phyloP scores from a whole-genome alignment of 805 yeast genomes.

The Suhomyces pyralidae region DNA sequence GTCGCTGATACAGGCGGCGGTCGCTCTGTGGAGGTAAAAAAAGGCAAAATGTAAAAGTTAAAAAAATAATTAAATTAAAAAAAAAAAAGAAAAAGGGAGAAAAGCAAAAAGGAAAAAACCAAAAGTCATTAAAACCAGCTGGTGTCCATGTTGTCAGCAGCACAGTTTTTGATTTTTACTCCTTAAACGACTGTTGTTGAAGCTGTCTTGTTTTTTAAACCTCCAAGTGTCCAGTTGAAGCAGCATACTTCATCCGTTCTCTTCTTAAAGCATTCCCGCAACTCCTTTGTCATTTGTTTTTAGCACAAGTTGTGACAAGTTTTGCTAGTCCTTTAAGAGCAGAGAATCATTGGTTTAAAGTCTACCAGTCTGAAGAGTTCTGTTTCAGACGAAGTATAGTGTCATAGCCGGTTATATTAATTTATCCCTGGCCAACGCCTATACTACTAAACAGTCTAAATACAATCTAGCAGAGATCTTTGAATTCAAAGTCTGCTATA shows the following conservation, averaged over 20 bases:
- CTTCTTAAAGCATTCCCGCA: not conserved
- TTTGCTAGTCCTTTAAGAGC: not conserved
- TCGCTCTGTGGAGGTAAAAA: not conserved
- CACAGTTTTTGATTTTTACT: not conserved
- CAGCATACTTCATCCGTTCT: not conserved
- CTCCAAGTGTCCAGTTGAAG: not conserved
- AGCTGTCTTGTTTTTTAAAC: not conserved
- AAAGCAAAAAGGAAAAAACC: not conserved
- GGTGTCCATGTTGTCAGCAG: not conserved
- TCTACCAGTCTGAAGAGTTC: not conserved
- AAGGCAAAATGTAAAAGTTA: not conserved
- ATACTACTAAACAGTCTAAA: not conserved
- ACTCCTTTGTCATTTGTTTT: not conserved
- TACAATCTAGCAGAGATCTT: not conserved
- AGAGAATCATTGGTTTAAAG: conserved; percentile 1
- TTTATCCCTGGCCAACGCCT: conserved; percentile 6
- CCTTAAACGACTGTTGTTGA: conserved; percentile 1
- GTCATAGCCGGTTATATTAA: conserved; percentile 7
- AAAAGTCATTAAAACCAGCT: not conserved
- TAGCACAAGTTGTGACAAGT: not conserved
- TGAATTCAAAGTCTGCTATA: not conserved
- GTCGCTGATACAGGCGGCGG: not conserved
- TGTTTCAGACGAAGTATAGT: not conserved
- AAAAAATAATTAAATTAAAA: not conserved
- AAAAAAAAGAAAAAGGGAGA: not conserved